Percentiles rank a stretch among this genome's conserved stretches.
phyloP scores from a whole-genome alignment of 768 basidiomycete genomes.

The Naganishia kalamii region DNA sequence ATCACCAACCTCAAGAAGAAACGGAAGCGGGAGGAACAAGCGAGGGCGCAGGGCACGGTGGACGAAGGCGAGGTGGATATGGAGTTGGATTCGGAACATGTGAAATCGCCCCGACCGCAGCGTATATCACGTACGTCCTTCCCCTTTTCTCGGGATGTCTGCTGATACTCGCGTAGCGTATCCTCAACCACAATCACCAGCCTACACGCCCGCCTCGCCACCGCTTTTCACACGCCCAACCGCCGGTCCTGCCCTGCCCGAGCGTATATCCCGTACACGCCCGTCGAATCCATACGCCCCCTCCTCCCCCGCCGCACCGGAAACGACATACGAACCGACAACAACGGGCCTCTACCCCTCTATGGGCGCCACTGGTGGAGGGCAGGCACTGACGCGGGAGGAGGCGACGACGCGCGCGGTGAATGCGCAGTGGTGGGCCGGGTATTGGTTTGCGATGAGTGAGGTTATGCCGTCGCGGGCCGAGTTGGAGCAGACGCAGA shows the following conservation, averaged over 20 bases:
- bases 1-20: slow-evolving; percentile 4
- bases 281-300: not conserved
- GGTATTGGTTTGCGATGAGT: slow-evolving; percentile 44
- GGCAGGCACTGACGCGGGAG: slow-evolving; percentile 21
- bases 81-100: slow-evolving; percentile 10
- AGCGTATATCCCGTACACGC: not conserved
- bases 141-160: too few species aligned
- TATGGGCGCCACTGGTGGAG: slow-evolving; percentile 9
- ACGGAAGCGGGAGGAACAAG: slow-evolving; percentile 10
- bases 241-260: slow-evolving; percentile 6
- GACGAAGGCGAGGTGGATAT: not conserved
- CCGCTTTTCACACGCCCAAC: not conserved
- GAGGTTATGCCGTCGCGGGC: slow-evolving; percentile 15
- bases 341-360: slow-evolving; percentile 8
- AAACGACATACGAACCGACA: slow-evolving; percentile 8
- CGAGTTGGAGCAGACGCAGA: slow-evolving; percentile 7
- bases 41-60: slow-evolving; percentile 2
- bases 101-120: too few species aligned
- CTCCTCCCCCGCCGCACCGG: not conserved
- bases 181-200: slow-evolving; percentile 6
- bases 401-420: slow-evolving; percentile 38
- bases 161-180: not conserved
- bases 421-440: slow-evolving; percentile 44
- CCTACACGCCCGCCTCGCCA: slow-evolving; percentile 21
- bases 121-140: too few species aligned